Percentiles rank a stretch among this genome's conserved stretches.
phyloP scores from a whole-genome alignment of 495 filamentous ascomycete species.

The Aspergillus bridgeri region DNA sequence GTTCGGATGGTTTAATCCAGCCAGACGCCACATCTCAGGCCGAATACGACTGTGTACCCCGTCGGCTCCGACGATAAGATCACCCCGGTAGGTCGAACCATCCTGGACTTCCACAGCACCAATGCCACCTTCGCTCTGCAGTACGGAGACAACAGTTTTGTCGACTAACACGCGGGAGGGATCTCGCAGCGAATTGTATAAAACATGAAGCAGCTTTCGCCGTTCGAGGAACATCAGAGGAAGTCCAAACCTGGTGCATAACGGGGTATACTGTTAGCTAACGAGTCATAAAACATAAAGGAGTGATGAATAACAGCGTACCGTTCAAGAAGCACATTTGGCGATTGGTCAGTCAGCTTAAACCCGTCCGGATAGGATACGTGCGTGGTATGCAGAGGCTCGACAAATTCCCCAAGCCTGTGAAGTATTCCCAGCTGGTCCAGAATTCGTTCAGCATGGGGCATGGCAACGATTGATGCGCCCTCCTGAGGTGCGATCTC shows the following conservation, averaged over 20 bases:
- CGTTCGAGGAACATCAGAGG: slow-evolving; percentile 27
- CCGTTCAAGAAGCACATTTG: slow-evolving; percentile 9
- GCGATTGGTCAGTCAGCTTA: neutral
- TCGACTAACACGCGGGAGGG: neutral
- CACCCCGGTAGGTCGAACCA: neutral
- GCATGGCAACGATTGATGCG: slow-evolving; percentile 30
- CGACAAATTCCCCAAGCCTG: slow-evolving; percentile 13
- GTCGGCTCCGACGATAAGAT: slow-evolving; percentile 42
- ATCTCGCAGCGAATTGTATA: slow-evolving; percentile 9
- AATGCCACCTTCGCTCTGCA: neutral
- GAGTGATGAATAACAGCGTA: neutral
- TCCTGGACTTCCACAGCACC: neutral
- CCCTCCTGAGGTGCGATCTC: slow-evolving; percentile 37
- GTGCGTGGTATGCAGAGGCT: slow-evolving; percentile 8
- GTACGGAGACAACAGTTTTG: neutral
- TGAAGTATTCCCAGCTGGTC: slow-evolving; percentile 46
- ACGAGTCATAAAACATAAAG: neutral
- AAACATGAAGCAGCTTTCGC: slow-evolving; percentile 23
- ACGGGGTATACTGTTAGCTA: too few species aligned
- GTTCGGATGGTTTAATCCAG: slow-evolving; percentile 10
- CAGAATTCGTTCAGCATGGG: slow-evolving; percentile 37
- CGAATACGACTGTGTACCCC: slow-evolving; percentile 44
- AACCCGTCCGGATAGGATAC: slow-evolving; percentile 3
- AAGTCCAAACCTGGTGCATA: slow-evolving; percentile 4
- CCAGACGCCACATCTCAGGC: slow-evolving; percentile 28